These are phyloP conservation scores for Syzygium malaccense DNA, from an alignment of 441 rosid species.

Conservation along the genomic window DNA sequence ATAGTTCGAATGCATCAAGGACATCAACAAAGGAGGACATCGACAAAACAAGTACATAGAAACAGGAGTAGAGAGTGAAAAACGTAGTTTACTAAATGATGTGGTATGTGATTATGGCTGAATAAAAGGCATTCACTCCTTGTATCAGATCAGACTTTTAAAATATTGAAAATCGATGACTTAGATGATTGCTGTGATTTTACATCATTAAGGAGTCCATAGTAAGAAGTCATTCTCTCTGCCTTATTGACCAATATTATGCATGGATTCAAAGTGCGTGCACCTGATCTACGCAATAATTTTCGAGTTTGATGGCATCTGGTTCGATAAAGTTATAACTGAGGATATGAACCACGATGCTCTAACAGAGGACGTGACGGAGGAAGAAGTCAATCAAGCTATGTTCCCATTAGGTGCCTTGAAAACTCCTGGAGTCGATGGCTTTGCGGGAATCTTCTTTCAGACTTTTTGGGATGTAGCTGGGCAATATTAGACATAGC, in stretches of 20 bases:
- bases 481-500: not conserved
- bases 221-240: not conserved
- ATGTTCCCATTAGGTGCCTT: not conserved
- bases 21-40: not conserved
- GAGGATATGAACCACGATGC: not conserved
- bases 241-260: not conserved
- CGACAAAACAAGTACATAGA: too few species aligned
- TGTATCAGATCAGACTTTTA: not conserved
- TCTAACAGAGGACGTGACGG: not conserved
- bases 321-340: not conserved
- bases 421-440: not conserved
- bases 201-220: not conserved
- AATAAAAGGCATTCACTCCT: not conserved
- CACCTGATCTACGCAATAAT: not conserved
- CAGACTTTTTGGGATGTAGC: not conserved
- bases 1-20: not conserved
- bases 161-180: not conserved
- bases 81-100: not conserved
- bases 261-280: not conserved
- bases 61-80: not conserved
- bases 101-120: not conserved
- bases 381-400: not conserved
- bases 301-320: not conserved
- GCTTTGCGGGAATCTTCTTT: not conserved
- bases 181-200: not conserved